Evolutionary conservation across 2,329 filamentous ascomycete genomes (phyloP), one percentile per base, ranked within the genome.

Genomic region (Akanthomyces uredinophilus): DNA sequence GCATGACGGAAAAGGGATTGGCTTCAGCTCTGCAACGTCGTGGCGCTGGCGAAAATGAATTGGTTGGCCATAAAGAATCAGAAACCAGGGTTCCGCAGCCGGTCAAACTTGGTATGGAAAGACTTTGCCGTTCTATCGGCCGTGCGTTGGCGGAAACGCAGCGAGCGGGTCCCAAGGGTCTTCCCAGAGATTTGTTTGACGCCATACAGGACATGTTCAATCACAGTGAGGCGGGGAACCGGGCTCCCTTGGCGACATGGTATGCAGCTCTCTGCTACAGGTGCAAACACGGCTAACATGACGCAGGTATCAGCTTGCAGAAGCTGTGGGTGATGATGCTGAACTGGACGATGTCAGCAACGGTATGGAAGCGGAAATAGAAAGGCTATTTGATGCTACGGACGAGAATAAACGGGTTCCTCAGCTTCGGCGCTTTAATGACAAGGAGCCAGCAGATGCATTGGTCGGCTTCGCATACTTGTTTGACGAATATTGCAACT

Each of bases 231-330:
- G 54, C 64, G 4, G 61, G 65, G 35, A 71, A 70, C 16, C 67
- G 60, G 43, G 64, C 73, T 5, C 68, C 73, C 2, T 66, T 77
- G 0, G 67, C 64, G 32, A 74, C 74, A 44, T 77, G 75, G 74
- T 74, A 70, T 50, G 71, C 62, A 32, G 1, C 5, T n/a, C 11
- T n/a, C 13, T 7, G 18, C 5, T 3, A 46, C 39, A 16, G 16
- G n/a, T 14, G 16, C 2, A 16, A 20, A 46, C 8, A 20, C 39
- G 41, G 20, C 32, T 55, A 61, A 55, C 51, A 22, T 35, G 44
- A n/a, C 3, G 5, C 5, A 56, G 52, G 52, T 16, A 51, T 20
- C 60, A 58, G 18, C 53, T 65, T 14, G 63, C 61, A 41, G 50
- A 61, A 11, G 37, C 58, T 4, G 27, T 64, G 3, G 61, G 62